Percentiles rank a stretch among this genome's conserved stretches.
These are phyloP conservation scores for Syncephalis plumigaleata DNA, from an alignment of 371 early-diverging fungal genomes.

Conservation along the genomic window DNA sequence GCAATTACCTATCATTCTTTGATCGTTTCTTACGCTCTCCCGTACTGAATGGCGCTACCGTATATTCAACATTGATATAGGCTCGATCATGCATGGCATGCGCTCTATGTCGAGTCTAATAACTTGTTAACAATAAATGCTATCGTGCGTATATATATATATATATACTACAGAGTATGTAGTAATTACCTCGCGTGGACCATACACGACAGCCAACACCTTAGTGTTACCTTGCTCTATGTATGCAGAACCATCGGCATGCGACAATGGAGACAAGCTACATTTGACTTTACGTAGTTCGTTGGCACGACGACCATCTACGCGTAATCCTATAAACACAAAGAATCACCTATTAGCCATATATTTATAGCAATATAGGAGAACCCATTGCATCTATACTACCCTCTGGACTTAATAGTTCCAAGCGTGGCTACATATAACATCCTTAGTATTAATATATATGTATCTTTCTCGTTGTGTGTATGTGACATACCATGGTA, in stretches of 20 bases:
- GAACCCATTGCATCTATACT: neutral
- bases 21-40: constrained; percentile 69
- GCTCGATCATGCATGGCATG: constrained; percentile 57
- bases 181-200: constrained; percentile 65
- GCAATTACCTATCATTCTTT: constrained; percentile 61
- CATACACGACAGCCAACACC: constrained; percentile 78
- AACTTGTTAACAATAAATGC: neutral
- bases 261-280: constrained; percentile 56
- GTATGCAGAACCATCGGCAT: constrained; percentile 87
- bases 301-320: constrained; percentile 82
- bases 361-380: neutral
- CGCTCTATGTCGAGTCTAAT: constrained; percentile 35
- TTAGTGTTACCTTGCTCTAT: constrained; percentile 94
- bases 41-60: constrained; percentile 79
- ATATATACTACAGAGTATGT: neutral
- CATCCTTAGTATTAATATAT: no score
- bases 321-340: constrained; percentile 46
- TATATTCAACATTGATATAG: constrained; percentile 76
- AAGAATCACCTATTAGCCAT: neutral
- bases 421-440: constrained; percentile 35
- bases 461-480: no score
- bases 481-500: no score
- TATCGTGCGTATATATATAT: neutral
- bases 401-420: constrained; percentile 49
- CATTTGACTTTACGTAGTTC: constrained; percentile 76